Evolutionary conservation across 345 rosid genomes (phyloP).

Genomic region (Salix brachista): DNA sequence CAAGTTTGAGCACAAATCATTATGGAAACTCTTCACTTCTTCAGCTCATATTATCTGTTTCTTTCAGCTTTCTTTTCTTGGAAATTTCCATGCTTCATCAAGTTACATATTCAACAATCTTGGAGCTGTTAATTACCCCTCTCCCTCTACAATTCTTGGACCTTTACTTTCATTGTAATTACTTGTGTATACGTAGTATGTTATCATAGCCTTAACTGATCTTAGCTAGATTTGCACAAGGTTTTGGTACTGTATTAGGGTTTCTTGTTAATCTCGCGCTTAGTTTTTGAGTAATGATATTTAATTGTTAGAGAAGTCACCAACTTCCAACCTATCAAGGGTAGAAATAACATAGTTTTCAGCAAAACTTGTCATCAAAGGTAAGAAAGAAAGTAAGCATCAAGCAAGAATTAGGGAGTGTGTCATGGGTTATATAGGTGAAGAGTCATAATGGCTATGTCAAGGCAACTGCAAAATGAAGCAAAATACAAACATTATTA

Average conservation of each 20-base stretch:
- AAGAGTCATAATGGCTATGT: slow-evolving; percentile 16
- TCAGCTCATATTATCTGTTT: neutral
- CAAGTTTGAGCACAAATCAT: neutral
- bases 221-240: neutral
- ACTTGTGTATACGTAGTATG: neutral
- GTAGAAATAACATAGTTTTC: neutral
- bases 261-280: neutral
- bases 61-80: no score
- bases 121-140: no score
- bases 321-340: neutral
- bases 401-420: neutral
- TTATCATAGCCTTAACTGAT: neutral
- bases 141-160: neutral
- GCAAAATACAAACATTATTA: neutral
- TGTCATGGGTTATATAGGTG: slow-evolving; percentile 17
- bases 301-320: neutral
- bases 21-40: neutral
- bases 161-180: neutral
- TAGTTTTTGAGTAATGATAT: neutral
- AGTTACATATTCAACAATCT: no score
- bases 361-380: slow-evolving; percentile 28
- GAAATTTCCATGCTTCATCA: no score
- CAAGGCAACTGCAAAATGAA: neutral
- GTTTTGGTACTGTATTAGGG: neutral
- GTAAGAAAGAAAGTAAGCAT: neutral